Conservation (phyloP, 2,329 filamentous ascomycete genomes). For the Fusarium verticillioides region DNA sequence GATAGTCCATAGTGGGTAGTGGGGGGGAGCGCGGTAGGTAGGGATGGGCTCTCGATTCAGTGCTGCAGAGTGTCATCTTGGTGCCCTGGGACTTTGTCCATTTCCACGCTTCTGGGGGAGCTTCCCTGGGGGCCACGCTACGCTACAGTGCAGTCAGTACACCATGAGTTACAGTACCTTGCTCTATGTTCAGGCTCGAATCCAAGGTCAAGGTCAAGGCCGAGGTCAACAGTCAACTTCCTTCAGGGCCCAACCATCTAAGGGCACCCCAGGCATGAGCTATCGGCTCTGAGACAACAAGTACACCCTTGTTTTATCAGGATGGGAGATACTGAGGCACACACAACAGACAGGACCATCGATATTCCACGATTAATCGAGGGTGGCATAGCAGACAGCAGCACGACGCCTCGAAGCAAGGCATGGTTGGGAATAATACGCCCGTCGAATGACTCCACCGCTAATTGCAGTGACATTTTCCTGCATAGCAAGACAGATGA, state of each 20-base stretch:
- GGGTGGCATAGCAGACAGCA: conserved; percentile 9
- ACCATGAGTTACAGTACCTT: background rate
- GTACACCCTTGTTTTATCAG: conserved; percentile 5
- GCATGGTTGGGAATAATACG: background rate
- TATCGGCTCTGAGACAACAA: conserved; percentile 16
- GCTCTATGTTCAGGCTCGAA: background rate
- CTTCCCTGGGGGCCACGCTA: conserved; percentile 10
- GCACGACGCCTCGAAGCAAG: conserved; percentile 4
- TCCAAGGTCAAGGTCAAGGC: background rate
- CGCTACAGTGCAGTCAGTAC: conserved; percentile 4
- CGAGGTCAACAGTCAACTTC: background rate
- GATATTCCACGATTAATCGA: conserved; percentile 9
- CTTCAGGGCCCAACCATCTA: conserved; percentile 13
- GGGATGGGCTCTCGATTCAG: conserved; percentile 23
- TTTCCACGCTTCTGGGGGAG: conserved; percentile 25
- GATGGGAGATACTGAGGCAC: conserved; percentile 4
- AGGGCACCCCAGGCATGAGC: conserved; percentile 7
- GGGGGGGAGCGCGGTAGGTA: background rate
- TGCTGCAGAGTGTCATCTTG: conserved; percentile 26
- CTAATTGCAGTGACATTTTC: conserved; percentile 27
- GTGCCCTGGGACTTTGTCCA: conserved; percentile 19
- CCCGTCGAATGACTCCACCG: conserved; percentile 13
- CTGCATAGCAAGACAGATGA: background rate
- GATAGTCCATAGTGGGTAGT: conserved; percentile 6
- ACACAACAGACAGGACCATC: conserved; percentile 1